Percentiles rank a stretch among this genome's conserved stretches.
phyloP scores from a whole-genome alignment of 495 filamentous ascomycete genomes.

The Diplogelasinospora grovesii region DNA sequence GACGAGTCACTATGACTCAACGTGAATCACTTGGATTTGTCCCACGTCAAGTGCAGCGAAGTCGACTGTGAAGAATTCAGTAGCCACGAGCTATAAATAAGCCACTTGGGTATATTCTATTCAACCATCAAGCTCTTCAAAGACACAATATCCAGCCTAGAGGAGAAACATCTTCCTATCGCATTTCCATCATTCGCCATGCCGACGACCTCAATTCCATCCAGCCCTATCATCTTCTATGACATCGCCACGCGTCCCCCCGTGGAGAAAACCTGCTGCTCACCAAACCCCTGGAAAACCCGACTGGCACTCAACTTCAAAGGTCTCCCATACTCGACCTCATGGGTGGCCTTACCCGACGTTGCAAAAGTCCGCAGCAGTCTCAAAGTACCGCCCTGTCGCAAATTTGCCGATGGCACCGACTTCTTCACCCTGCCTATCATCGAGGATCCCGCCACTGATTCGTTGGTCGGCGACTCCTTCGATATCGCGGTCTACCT shows the following conservation, averaged over 20 bases:
- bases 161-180: too few species aligned
- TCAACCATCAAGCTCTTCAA: too few species aligned
- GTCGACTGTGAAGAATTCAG: too few species aligned
- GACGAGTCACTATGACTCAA: too few species aligned
- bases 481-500: constrained; percentile 57
- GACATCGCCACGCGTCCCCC: constrained; percentile 47
- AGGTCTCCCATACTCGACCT: constrained; percentile 40
- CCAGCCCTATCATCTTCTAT: constrained; percentile 52
- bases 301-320: constrained; percentile 58
- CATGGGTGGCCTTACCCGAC: constrained; percentile 44
- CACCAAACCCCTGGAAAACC: constrained; percentile 56
- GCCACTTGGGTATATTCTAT: too few species aligned
- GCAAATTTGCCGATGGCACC: constrained; percentile 50
- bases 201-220: too few species aligned
- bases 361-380: constrained; percentile 38
- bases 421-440: constrained; percentile 56
- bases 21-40: too few species aligned
- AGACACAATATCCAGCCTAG: too few species aligned
- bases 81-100: too few species aligned
- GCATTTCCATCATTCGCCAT: too few species aligned
- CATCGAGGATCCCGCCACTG: constrained; percentile 41
- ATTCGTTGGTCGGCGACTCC: constrained; percentile 47
- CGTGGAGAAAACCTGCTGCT: constrained; percentile 21
- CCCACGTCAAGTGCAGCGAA: too few species aligned
- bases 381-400: constrained; percentile 38